A percentile compares a stretch with the other conserved stretches of the same genome.
Evolutionary conservation across 345 rosid genomes (phyloP).

Genomic region (Toxicodendron radicans): DNA sequence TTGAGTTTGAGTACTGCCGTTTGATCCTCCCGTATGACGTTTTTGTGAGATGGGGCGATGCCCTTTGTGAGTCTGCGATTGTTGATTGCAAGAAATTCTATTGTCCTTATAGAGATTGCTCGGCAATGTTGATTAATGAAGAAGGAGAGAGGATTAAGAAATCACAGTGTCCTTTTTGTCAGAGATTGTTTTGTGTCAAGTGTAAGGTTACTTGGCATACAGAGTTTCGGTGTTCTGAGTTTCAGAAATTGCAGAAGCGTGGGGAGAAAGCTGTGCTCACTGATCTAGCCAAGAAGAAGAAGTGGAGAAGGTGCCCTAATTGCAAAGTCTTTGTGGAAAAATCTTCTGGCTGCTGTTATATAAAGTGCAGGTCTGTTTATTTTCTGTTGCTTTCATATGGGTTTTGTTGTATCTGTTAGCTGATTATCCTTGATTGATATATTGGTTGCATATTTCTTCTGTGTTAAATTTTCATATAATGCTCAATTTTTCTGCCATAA

Average conservation of each 20-base stretch:
- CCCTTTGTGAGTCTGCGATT: constrained; percentile 51
- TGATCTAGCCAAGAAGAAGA: constrained; percentile 42
- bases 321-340: constrained; percentile 49
- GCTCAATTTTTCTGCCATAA: too few relatives aligned
- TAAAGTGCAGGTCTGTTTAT: constrained; percentile 47
- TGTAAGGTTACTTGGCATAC: constrained; percentile 61
- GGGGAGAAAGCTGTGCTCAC: constrained; percentile 45
- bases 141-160: constrained; percentile 26
- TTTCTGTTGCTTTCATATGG: not conserved
- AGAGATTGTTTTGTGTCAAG: constrained; percentile 45
- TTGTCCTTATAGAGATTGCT: constrained; percentile 60
- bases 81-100: constrained; percentile 35
- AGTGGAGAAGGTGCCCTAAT: constrained; percentile 48
- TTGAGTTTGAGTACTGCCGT: constrained; percentile 43
- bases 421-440: too few relatives aligned
- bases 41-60: constrained; percentile 50
- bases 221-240: constrained; percentile 38
- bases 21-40: constrained; percentile 40
- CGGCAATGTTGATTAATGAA: constrained; percentile 38
- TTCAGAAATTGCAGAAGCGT: constrained; percentile 36
- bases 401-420: not conserved
- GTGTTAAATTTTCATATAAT: too few relatives aligned
- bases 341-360: constrained; percentile 40
- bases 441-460: not conserved
- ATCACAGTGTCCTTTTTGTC: constrained; percentile 46